Evolutionary conservation across 2,329 filamentous ascomycete species (phyloP), one percentile per base, ranked within the genome.

Genomic region (Exophiala viscosa): DNA sequence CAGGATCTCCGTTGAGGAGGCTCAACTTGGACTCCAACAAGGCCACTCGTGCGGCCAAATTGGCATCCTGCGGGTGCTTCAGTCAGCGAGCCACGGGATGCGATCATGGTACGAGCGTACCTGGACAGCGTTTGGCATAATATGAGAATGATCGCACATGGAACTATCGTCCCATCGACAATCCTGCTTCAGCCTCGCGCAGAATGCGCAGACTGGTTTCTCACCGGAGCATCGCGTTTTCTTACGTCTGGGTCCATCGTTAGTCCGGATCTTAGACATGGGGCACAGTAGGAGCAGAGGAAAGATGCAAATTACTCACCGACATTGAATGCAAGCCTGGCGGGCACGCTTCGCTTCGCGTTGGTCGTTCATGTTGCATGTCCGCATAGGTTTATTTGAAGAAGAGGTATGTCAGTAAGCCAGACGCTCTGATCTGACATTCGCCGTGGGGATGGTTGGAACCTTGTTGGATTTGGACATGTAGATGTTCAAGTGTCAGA

Each of bases 141-240:
- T 11, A 34, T 51, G 50, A 7, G 40, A 13, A 34, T 46, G 43
- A 52, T 46, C 42, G 18, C 42, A 45, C n/a, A 48, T 20, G 5
- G 51, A 41, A 17, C 33, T 23, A 11, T 55, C 39, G 10, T 66
- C 64, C 10, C 64, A 67, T 13, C 60, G 49, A 32, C 65, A 66
- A 8, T 56, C 45, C 3, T 62, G 51, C 5, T 57, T 57, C 51
- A 59, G 62, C 11, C 64, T 60, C 7, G 63, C 62, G 40, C 64
- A 67, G 33, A 63, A 64, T 7, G 55, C 62, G 76, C 93, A 99
- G 0, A 91, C 89, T 2, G 93, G 93, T 70, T 96, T 96, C 75
- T 97, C 93, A 52, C 93, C 93, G 0, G 92, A 97, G 68, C 93
- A 99, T 48, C 92, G 85, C 58, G 97, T 45, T 18, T 45, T 45